Conservation (phyloP, 2,329 filamentous ascomycete genomes). For the Aspergillus sergii region DNA sequence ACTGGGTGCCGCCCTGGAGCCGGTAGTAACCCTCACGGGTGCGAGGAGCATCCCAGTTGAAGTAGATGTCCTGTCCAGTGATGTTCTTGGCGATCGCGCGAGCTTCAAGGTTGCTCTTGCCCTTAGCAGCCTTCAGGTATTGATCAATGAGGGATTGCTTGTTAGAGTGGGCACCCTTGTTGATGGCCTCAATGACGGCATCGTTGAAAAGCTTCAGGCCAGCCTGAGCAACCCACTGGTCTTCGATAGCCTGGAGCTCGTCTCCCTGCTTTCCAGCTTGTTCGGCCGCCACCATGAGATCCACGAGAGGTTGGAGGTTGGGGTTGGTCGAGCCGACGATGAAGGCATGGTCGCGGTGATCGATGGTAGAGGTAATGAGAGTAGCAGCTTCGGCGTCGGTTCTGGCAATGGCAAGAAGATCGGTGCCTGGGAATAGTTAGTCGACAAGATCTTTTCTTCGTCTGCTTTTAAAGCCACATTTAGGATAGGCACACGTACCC, state of each 20-base stretch:
- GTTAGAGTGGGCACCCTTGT: conserved; percentile 63
- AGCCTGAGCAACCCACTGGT: conserved; percentile 79
- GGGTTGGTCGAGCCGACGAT: conserved; percentile 89
- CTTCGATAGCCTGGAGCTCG: conserved; percentile 87
- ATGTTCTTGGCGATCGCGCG: conserved; percentile 76
- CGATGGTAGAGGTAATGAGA: conserved; percentile 94
- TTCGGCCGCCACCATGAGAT: conserved; percentile 89
- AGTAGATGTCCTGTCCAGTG: conserved; percentile 80
- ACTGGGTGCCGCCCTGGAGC: conserved; percentile 86
- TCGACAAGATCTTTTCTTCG: not conserved
- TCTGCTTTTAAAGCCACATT: not conserved
- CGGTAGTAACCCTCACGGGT: conserved; percentile 96
- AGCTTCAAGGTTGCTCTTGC: conserved; percentile 83
- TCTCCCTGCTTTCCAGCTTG: conserved; percentile 75
- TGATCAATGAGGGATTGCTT: conserved; percentile 68
- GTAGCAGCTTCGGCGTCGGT: conserved; percentile 98
- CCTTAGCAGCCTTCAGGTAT: conserved; percentile 70
- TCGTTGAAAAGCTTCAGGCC: conserved; percentile 87
- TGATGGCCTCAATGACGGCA: conserved; percentile 81
- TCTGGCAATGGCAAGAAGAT: conserved; percentile 87
- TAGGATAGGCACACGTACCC: conserved; percentile 57
- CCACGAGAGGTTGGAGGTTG: conserved; percentile 77
- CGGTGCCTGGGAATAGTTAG: conserved; percentile 59
- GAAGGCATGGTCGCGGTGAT: conserved; percentile 92
- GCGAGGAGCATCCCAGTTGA: conserved; percentile 92